Evolutionary conservation across 2,329 filamentous ascomycete species (phyloP).

Genomic region (Epichloe amarillans): DNA sequence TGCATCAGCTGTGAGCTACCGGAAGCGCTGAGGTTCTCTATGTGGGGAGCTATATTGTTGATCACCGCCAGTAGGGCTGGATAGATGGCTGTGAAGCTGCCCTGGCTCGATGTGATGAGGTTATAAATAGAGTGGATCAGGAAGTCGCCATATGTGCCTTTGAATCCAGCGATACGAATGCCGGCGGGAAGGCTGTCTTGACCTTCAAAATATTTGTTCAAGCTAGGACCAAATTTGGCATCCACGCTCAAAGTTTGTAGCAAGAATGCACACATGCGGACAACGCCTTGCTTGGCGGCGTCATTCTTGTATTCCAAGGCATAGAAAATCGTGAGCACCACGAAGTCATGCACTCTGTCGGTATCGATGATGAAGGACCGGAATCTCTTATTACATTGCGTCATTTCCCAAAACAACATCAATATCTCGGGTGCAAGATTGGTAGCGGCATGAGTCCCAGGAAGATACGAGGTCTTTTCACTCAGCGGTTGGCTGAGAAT

Average conservation of each 20-base stretch:
- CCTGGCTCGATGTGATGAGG: conserved; percentile 82
- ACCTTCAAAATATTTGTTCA: conserved; percentile 79
- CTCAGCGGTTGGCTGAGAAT: conserved; percentile 88
- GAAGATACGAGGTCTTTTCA: conserved; percentile 76
- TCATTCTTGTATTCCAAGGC: conserved; percentile 82
- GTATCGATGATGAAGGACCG: conserved; percentile 95
- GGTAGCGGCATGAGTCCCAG: conserved; percentile 64
- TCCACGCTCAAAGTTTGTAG: conserved; percentile 92
- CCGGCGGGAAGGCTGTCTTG: conserved; percentile 75
- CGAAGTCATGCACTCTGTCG: conserved; percentile 81
- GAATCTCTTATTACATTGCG: conserved; percentile 96
- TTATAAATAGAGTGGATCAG: conserved; percentile 89
- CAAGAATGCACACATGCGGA: conserved; percentile 95
- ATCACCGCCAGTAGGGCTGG: conserved; percentile 84
- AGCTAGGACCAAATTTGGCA: conserved; percentile 72
- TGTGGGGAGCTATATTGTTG: conserved; percentile 80
- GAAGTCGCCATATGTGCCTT: conserved; percentile 85
- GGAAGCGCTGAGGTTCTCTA: conserved; percentile 60
- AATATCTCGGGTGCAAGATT: conserved; percentile 92
- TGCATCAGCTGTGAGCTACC: conserved; percentile 76
- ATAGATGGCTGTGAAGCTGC: conserved; percentile 81
- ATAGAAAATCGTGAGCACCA: conserved; percentile 83
- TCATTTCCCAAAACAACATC: conserved; percentile 93
- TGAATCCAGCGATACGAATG: conserved; percentile 73
- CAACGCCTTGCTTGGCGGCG: conserved; percentile 75